Evolutionary conservation across 2,329 filamentous ascomycete species (phyloP), one percentile per base, ranked within the genome.

Genomic region (Penicillium frequentans): DNA sequence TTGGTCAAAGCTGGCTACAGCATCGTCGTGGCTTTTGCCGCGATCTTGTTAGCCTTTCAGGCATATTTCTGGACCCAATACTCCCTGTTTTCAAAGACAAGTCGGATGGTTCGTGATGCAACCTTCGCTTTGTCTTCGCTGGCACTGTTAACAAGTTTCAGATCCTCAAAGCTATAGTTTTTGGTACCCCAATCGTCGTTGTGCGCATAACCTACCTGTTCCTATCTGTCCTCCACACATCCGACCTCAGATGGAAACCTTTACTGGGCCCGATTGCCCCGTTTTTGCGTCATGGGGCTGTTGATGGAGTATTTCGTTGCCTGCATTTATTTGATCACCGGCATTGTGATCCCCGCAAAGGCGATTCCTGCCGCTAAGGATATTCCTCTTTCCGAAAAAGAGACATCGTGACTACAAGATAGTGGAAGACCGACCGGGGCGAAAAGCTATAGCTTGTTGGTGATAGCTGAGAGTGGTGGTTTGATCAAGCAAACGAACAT

Each of bases 1-100:
- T 60, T 68, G 4, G 61, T 60, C 43, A 64, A 65, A 27, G 57
- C 62, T 1, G 66, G 65, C 14, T 66, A 69, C 21, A 63, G 62
- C 19, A 48, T 67, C 2, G 55, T 67, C 4, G 56, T 59, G 1
- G 59, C 56, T 1, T 67, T 68, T 33, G 54, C 62, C 3, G 60
- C 45, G 3, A 56, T 43, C 44, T 49, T 68, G 27, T 43, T 68
- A 10, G 43, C 56, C 7, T 55, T 67, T 3, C 63, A 66, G 46
- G 45, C 33, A 10, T 62, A 63, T 51, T 61, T 68, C 24, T 68
- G 64, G 64, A 55, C 27, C n/a, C 52, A 56, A 1, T 59, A 45
- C 19, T 44, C 29, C 1, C 39, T 39, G 1, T 35, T 68, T 3
- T 60, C 57, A 5, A 23, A 16, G 2, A 55, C 52, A 14, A 66